phyloP scores from a whole-genome alignment of 1,139 yeast species.

The Diutina catenulata region DNA sequence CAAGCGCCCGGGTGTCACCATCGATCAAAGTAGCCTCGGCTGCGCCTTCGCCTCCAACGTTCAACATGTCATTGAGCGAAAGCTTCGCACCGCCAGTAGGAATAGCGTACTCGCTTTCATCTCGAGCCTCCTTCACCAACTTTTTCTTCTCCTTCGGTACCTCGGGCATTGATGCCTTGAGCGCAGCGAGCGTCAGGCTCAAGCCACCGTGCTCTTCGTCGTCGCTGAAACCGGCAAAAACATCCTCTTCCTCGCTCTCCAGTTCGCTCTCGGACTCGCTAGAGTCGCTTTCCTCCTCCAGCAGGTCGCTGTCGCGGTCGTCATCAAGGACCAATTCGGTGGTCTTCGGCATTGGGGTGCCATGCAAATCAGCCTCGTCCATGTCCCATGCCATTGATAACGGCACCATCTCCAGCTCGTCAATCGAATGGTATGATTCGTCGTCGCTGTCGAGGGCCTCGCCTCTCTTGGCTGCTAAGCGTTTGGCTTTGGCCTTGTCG shows the following conservation, averaged over 20 bases:
- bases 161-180: neutral
- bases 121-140: neutral
- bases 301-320: constrained; percentile 16
- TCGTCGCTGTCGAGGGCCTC: constrained; percentile 20
- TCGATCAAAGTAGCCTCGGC: constrained; percentile 44
- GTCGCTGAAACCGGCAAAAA: constrained; percentile 11
- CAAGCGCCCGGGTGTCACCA: constrained; percentile 36
- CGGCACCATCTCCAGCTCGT: constrained; percentile 63
- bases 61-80: constrained; percentile 66
- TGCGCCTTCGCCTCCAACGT: constrained; percentile 33
- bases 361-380: constrained; percentile 43
- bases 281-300: constrained; percentile 15
- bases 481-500: constrained; percentile 26
- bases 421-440: constrained; percentile 43
- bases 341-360: constrained; percentile 6
- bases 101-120: neutral
- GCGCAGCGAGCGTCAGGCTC: constrained; percentile 20
- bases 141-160: neutral
- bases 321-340: constrained; percentile 26
- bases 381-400: constrained; percentile 83
- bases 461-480: constrained; percentile 9
- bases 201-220: constrained; percentile 40
- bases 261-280: constrained; percentile 7
- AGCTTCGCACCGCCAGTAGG: constrained; percentile 51
- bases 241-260: constrained; percentile 11